Conservation (phyloP, 2,329 filamentous ascomycete species). For the Penicillium sp. region DNA sequence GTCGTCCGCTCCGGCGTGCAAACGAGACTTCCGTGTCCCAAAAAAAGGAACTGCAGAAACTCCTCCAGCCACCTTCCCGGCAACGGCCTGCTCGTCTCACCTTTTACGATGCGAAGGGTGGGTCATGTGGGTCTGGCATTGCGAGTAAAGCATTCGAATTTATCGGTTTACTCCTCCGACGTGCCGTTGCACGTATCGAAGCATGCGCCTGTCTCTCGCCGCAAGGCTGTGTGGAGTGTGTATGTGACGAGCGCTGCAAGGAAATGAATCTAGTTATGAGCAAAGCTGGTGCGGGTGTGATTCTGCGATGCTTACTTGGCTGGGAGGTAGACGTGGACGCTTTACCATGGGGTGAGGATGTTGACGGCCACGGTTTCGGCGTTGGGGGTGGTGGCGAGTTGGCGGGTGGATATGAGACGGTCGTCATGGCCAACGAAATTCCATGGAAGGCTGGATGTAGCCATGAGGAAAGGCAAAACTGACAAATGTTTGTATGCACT, state of each 20-base stretch:
- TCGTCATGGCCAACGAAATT: slow-evolving; percentile 71
- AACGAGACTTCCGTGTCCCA: slow-evolving; percentile 18
- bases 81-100: slow-evolving; percentile 86
- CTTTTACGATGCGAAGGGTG: slow-evolving; percentile 94
- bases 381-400: slow-evolving; percentile 62
- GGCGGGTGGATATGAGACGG: slow-evolving; percentile 75
- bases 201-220: slow-evolving; percentile 65
- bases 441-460: slow-evolving; percentile 28
- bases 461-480: not conserved
- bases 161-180: slow-evolving; percentile 71
- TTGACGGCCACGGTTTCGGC: slow-evolving; percentile 65
- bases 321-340: slow-evolving; percentile 76
- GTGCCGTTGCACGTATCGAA: slow-evolving; percentile 75
- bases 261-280: slow-evolving; percentile 90
- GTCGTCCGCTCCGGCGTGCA: slow-evolving; percentile 50
- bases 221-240: slow-evolving; percentile 86
- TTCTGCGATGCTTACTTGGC: slow-evolving; percentile 73
- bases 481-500: not conserved
- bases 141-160: slow-evolving; percentile 94
- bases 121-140: slow-evolving; percentile 77
- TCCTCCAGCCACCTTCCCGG: slow-evolving; percentile 46
- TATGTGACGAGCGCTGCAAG: slow-evolving; percentile 79
- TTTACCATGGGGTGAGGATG: slow-evolving; percentile 81
- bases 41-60: slow-evolving; percentile 15
- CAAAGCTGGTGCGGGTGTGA: slow-evolving; percentile 80